Percentiles rank a stretch among this genome's conserved stretches.
Evolutionary conservation across 805 yeast genomes (phyloP).

Genomic region (Cyberlindnera euphorbiae): DNA sequence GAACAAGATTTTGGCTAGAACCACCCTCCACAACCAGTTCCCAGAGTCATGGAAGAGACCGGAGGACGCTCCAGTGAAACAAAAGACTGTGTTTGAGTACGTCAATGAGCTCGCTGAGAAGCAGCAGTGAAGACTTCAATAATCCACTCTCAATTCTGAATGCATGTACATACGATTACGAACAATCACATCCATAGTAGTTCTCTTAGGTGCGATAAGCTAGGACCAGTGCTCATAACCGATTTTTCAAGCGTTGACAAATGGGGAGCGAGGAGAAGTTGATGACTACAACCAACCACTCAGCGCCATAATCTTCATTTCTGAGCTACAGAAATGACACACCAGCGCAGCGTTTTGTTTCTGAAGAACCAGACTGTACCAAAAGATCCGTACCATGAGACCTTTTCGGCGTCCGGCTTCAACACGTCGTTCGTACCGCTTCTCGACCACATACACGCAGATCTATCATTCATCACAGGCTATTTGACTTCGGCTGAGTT

Average conservation of each 20-base stretch:
- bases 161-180: constrained; percentile 3
- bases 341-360: constrained; percentile 25
- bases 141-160: too few relatives aligned
- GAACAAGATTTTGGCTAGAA: constrained; percentile 33
- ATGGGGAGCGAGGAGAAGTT: constrained; percentile 10
- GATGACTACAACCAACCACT: background rate
- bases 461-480: constrained; percentile 38
- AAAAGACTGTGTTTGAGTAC: constrained; percentile 22
- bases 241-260: constrained; percentile 5
- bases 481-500: constrained; percentile 43
- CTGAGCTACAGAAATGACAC: background rate
- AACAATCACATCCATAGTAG: too few relatives aligned
- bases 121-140: background rate
- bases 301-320: background rate
- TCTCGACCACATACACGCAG: constrained; percentile 56
- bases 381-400: constrained; percentile 56
- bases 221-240: too few relatives aligned
- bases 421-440: constrained; percentile 65
- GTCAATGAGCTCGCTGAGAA: constrained; percentile 10
- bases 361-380: constrained; percentile 73
- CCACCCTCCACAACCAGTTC: constrained; percentile 40
- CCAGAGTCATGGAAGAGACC: constrained; percentile 81
- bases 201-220: too few relatives aligned
- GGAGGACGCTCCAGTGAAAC: constrained; percentile 58
- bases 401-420: constrained; percentile 33